Base-by-base conservation (phyloP, 139 green algal genomes). In the Haematococcus lacustris region DNA sequence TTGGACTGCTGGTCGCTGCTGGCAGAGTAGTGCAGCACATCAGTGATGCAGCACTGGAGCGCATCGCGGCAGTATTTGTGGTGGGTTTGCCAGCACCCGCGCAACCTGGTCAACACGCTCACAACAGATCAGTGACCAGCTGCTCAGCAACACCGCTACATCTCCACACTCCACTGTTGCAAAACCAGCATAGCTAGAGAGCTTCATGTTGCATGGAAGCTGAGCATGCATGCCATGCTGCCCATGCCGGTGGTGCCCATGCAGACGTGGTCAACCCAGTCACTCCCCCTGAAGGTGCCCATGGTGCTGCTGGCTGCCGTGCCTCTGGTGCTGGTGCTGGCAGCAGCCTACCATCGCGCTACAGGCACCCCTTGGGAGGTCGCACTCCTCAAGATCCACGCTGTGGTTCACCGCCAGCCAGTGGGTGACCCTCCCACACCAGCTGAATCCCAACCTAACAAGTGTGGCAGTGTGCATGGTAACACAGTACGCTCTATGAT, bases 341-440 rank as follows among this genome's bases (percentile, higher is more conserved):
- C 37, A 6, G 26, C 13, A 3, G 34, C 33, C 30, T 69, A 69
- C 63, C 63, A 69, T 21, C 35, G 38, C 21, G 35, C 63, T 13
- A 69, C 63, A 6, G 63, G 63, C 30, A 35, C 30, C 37, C 63
- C 63, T 3, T 69, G 63, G 63, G 63, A 34, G 63, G 37, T 51
- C 37, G 34, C 63, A 34, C 63, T 69, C 7, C 35, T 69, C 37
- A 69, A 69, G 63, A 69, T 69, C 35, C 63, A 69, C 21, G 63
- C 37, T 13, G 35, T 69, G 7, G 63, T 69, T 35, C 63, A 69
- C 63, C 26, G 63, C 6, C 63, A 69, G 63, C 63, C 63, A 30
- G 53, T 64, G 53, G 33, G 53, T 64, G 53, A 26, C n/a, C n/a
- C n/a, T n/a, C n/a, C n/a, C n/a, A n/a, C n/a, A n/a, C n/a, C n/a